phyloP scores from a whole-genome alignment of 2,329 filamentous ascomycete genomes.

The Fusarium nanum region DNA sequence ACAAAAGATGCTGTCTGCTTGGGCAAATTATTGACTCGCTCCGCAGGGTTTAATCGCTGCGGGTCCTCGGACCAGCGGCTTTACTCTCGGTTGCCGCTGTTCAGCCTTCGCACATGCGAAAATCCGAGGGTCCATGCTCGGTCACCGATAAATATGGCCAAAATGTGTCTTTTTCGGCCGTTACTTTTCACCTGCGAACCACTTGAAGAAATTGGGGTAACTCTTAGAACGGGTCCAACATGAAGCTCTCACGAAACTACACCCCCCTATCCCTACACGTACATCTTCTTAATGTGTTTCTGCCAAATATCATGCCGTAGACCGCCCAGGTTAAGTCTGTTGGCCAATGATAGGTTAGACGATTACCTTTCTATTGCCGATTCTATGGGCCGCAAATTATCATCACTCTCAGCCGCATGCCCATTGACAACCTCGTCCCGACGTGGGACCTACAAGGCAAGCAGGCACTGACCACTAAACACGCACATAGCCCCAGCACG shows the following conservation, averaged over 20 bases:
- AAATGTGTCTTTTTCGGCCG: conserved; percentile 13
- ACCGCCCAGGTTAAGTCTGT: conserved; percentile 34
- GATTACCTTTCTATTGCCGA: conserved; percentile 37
- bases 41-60: conserved; percentile 13
- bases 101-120: conserved; percentile 42
- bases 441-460: not conserved
- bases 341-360: conserved; percentile 33
- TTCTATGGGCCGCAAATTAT: conserved; percentile 5
- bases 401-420: conserved; percentile 32
- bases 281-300: conserved; percentile 34
- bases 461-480: not conserved
- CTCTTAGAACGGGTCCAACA: conserved; percentile 25
- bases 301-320: conserved; percentile 39
- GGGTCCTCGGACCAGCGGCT: conserved; percentile 45
- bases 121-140: conserved; percentile 40
- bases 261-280: conserved; percentile 22
- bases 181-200: conserved; percentile 20
- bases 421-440: not conserved
- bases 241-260: conserved; percentile 36
- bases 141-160: conserved; percentile 39
- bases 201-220: conserved; percentile 36
- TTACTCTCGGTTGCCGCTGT: conserved; percentile 46
- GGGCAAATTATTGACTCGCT: conserved; percentile 32
- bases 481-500: not conserved
- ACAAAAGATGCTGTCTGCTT: conserved; percentile 36